Conservation (phyloP, 345 rosid genomes). For the Nephelium lappaceum region DNA sequence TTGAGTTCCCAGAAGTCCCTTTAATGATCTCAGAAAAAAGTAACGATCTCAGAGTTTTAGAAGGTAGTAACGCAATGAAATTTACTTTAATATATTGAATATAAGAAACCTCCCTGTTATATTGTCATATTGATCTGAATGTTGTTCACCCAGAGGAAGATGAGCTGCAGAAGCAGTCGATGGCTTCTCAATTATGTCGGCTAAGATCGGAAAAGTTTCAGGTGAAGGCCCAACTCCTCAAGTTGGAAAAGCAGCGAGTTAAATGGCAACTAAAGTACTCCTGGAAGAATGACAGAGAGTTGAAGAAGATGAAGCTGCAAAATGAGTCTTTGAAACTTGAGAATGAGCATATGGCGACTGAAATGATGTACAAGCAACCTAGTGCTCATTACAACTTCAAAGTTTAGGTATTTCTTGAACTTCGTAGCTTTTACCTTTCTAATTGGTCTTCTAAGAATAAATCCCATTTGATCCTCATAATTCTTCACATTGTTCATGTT, state of each 20-base stretch:
- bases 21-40: background rate
- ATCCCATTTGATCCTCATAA: background rate
- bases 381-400: constrained; percentile 13
- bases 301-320: constrained; percentile 32
- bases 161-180: constrained; percentile 7
- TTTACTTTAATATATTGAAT: background rate
- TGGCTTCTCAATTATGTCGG: constrained; percentile 6
- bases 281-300: constrained; percentile 25
- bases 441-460: background rate
- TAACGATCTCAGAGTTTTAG: background rate
- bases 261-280: constrained; percentile 16
- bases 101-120: background rate
- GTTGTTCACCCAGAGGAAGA: background rate
- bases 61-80: background rate
- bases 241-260: constrained; percentile 23
- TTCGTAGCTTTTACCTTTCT: too few species aligned
- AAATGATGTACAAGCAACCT: constrained; percentile 19
- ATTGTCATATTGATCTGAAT: background rate
- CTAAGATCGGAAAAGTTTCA: constrained; percentile 23
- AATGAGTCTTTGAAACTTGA: constrained; percentile 31
- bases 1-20: background rate
- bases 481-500: background rate
- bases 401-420: background rate
- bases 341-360: constrained; percentile 20
- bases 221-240: constrained; percentile 18